phyloP scores from a whole-genome alignment of 306 rosid genomes.

The Begonia loranthoides region DNA sequence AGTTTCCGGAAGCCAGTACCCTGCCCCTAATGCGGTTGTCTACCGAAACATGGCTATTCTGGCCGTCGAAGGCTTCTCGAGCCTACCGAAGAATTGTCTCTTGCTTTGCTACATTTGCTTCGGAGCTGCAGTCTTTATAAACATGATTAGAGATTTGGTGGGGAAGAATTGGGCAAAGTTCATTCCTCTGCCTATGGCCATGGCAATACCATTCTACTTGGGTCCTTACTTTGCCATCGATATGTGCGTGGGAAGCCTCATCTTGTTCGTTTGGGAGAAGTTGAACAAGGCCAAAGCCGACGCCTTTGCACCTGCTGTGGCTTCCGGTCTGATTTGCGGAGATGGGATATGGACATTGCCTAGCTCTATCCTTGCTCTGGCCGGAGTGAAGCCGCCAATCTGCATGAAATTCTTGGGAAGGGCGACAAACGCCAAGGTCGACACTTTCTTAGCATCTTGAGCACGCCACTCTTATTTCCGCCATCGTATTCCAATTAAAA shows the following conservation, averaged over 20 bases:
- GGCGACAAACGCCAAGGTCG: background rate
- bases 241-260: conserved; percentile 3
- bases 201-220: conserved; percentile 3
- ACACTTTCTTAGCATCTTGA: background rate
- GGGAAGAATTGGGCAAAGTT: conserved; percentile 50
- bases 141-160: conserved; percentile 44
- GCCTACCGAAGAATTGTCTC: conserved; percentile 67
- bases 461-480: no score
- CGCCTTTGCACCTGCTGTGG: background rate
- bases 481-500: no score
- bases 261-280: conserved; percentile 3
- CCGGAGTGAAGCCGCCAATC: conserved; percentile 2
- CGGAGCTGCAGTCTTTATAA: conserved; percentile 42
- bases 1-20: conserved; percentile 59
- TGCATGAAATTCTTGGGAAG: conserved; percentile 3
- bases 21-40: conserved; percentile 72
- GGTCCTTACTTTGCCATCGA: conserved; percentile 6
- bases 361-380: conserved; percentile 2
- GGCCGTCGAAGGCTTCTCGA: conserved; percentile 65
- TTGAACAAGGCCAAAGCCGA: conserved; percentile 1
- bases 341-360: conserved; percentile 3
- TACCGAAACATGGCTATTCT: conserved; percentile 77
- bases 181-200: conserved; percentile 89
- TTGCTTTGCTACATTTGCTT: conserved; percentile 54
- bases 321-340: conserved; percentile 6